Base-by-base conservation (phyloP, 2,329 filamentous ascomycete genomes). In the Pseudogymnoascus sp. region DNA sequence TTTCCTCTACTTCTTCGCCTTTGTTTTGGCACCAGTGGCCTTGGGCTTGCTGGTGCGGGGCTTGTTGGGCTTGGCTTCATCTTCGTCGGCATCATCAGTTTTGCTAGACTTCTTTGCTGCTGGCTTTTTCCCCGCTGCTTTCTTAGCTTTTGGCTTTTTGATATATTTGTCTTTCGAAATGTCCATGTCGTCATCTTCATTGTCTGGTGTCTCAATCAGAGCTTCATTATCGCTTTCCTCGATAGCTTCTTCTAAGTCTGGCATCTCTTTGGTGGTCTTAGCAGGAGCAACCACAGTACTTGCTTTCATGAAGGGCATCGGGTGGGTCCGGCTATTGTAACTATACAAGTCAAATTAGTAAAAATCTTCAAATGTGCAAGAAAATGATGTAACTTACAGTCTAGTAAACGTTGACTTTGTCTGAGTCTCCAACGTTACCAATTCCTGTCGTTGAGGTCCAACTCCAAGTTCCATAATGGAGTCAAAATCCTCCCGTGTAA, bases 141-240 rank as follows among this genome's bases (percentile, higher is more conserved):
- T 79, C 72, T 85, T 90, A 64, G 82, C 84, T 79, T 96, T 96
- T 10, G 92, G 90, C 70, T 88, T 82, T 73, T 94, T 95, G 71
- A 97, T 92, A 69, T 95, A 96, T 73, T 96, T 97, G 74, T 99
- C 94, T 71, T 92, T 95, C 69, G 88, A 90, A 58, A 97, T 72
- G 70, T 95, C 90, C n/a, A 85, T 76, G 59, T 91, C 88, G 10
- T 90, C 86, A 0, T 89, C 86, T 3, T 89, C 88, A 0, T 86
- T 86, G 1, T 84, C 82, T 12, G 76, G 77, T 52, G 77, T 75
- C 13, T 74, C 75, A 1, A 83, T 74, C 26, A 77, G 75, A 33
- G 85, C 84, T n/a, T 79, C 85, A 41, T 83, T 83, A 48, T 95
- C 92, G 4, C 90, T 91, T 66, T 95, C 92, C 56, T 97, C 92